Conservation (phyloP, 192 early-diverging fungal species). For the Entomortierella parvispora region DNA sequence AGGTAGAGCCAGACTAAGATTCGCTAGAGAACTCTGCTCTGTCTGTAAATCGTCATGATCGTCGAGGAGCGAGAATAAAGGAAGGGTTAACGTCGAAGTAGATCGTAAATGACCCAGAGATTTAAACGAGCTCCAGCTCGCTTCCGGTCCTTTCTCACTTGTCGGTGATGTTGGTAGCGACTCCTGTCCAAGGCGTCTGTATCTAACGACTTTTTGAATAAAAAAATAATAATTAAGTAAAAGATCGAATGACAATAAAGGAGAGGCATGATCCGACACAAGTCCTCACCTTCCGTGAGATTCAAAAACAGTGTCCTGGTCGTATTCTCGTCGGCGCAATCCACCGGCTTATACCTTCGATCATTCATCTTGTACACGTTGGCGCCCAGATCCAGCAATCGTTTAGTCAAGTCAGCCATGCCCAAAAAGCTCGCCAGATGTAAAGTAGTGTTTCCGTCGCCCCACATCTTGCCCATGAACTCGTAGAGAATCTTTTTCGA, state of each 20-base stretch:
- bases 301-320: slow-evolving; percentile 50
- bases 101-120: slow-evolving; percentile 40
- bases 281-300: slow-evolving; percentile 28
- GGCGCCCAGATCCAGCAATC: slow-evolving; percentile 61
- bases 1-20: slow-evolving; percentile 1
- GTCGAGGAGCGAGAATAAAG: slow-evolving; percentile 11
- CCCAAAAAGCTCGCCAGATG: slow-evolving; percentile 73
- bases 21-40: background rate
- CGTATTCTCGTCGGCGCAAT: slow-evolving; percentile 72
- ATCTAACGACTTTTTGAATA: slow-evolving; percentile 19
- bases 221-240: background rate
- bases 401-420: slow-evolving; percentile 69
- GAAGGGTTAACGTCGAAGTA: slow-evolving; percentile 37
- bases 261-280: no score
- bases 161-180: slow-evolving; percentile 30
- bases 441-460: slow-evolving; percentile 72
- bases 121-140: slow-evolving; percentile 34
- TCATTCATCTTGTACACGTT: slow-evolving; percentile 65
- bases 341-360: slow-evolving; percentile 71
- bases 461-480: slow-evolving; percentile 76
- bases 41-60: background rate
- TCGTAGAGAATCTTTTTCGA: slow-evolving; percentile 71
- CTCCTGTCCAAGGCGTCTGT: slow-evolving; percentile 23
- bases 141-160: slow-evolving; percentile 12
- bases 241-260: background rate